Evolutionary conservation across 2,329 filamentous ascomycete genomes (phyloP).

Genomic region (Penicillium rolfsii): DNA sequence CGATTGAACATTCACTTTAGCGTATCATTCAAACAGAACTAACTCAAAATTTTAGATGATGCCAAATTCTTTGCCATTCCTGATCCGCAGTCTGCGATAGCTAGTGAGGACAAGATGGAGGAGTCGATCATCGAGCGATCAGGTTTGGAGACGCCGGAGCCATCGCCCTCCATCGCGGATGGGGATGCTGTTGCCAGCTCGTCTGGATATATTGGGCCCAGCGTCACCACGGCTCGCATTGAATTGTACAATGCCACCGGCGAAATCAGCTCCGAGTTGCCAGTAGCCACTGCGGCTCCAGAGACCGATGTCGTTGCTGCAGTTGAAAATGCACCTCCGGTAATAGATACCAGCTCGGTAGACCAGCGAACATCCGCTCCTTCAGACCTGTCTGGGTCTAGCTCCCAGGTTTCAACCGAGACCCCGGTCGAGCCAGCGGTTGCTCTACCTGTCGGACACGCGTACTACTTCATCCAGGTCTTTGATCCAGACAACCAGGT

Average conservation of each 20-base stretch:
- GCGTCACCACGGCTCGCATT: neutral
- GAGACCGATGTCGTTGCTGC: slow-evolving; percentile 20
- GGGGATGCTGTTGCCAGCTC: slow-evolving; percentile 35
- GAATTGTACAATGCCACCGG: neutral
- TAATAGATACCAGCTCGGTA: slow-evolving; percentile 18
- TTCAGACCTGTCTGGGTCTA: slow-evolving; percentile 18
- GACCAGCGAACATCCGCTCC: slow-evolving; percentile 11
- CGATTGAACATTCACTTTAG: neutral
- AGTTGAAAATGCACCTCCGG: slow-evolving; percentile 17
- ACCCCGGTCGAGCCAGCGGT: slow-evolving; percentile 24
- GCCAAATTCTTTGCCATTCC: slow-evolving; percentile 43
- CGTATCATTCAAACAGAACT: neutral
- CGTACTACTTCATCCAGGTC: slow-evolving; percentile 56
- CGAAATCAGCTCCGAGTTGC: neutral
- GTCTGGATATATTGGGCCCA: slow-evolving; percentile 25
- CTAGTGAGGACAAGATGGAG: slow-evolving; percentile 36
- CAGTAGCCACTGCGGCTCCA: slow-evolving; percentile 13
- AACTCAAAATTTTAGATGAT: slow-evolving; percentile 31
- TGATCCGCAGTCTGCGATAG: slow-evolving; percentile 33
- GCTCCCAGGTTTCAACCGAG: slow-evolving; percentile 6
- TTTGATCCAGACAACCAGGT: slow-evolving; percentile 56
- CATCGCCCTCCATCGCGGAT: slow-evolving; percentile 21
- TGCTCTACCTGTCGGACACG: slow-evolving; percentile 38
- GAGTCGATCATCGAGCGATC: slow-evolving; percentile 35
- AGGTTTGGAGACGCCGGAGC: slow-evolving; percentile 31